Evolutionary conservation across 305 asterid genomes (phyloP).

Genomic region (Fraxinus albicans): DNA sequence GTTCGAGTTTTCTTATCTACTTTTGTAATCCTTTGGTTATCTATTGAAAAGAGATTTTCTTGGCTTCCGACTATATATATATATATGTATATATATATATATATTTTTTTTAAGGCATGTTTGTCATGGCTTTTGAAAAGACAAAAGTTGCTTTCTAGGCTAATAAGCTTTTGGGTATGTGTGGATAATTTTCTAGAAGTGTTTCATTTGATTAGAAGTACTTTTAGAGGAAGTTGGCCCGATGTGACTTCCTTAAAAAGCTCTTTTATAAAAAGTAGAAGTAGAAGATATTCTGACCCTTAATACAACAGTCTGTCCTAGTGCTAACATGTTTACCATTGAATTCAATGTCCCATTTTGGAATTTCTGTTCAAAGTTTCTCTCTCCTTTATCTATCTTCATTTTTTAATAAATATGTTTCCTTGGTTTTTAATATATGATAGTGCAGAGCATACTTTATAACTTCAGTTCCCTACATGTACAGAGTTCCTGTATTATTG

Average conservation of each 20-base stretch:
- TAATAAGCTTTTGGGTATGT: background rate
- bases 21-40: conserved; percentile 2
- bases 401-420: conserved; percentile 4
- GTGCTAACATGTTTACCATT: background rate
- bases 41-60: background rate
- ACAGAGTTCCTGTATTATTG: conserved; percentile 52
- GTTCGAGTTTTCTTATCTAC: background rate
- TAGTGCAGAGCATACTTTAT: conserved; percentile 10
- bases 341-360: background rate
- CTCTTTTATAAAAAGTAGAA: background rate
- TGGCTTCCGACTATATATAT: background rate
- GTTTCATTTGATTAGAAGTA: too few relatives aligned
- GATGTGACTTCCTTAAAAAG: background rate
- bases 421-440: conserved; percentile 6
- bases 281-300: background rate
- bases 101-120: background rate
- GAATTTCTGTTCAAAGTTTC: background rate
- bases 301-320: background rate
- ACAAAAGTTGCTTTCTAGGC: background rate
- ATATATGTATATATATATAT: background rate
- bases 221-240: background rate
- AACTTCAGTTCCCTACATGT: conserved; percentile 24
- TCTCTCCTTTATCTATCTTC: background rate
- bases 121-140: background rate
- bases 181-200: background rate